These are phyloP conservation scores for Fusarium sp. DNA, from an alignment of 2,329 filamentous ascomycete species.

Conservation along the genomic window DNA sequence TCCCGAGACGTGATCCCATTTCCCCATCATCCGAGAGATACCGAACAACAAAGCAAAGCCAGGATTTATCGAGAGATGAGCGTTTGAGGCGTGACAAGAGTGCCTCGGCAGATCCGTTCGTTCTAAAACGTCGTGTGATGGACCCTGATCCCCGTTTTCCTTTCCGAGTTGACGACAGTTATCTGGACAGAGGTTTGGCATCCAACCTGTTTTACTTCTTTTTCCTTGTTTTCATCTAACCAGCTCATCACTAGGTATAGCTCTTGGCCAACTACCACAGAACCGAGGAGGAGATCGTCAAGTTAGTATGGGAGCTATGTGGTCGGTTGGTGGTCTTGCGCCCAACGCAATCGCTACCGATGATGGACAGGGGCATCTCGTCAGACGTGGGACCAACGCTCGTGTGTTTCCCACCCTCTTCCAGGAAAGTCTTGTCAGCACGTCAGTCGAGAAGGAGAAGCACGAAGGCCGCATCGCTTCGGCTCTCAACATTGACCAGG, in stretches of 20 bases:
- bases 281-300: slow-evolving; percentile 51
- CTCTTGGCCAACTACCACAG: slow-evolving; percentile 39
- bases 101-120: slow-evolving; percentile 55
- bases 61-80: slow-evolving; percentile 56
- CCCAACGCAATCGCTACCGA: slow-evolving; percentile 64
- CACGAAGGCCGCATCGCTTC: slow-evolving; percentile 80
- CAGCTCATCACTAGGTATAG: slow-evolving; percentile 30
- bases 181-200: slow-evolving; percentile 23
- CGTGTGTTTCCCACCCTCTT: slow-evolving; percentile 68
- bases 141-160: slow-evolving; percentile 18
- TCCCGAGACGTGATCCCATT: slow-evolving; percentile 53
- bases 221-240: slow-evolving; percentile 1
- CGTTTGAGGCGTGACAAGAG: slow-evolving; percentile 54
- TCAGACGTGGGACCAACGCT: slow-evolving; percentile 78
- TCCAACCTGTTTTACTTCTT: not conserved
- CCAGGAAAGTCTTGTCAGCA: slow-evolving; percentile 49
- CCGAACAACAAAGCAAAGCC: slow-evolving; percentile 54
- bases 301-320: slow-evolving; percentile 75
- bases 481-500: slow-evolving; percentile 81
- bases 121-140: slow-evolving; percentile 41
- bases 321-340: slow-evolving; percentile 78
- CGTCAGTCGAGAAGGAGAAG: slow-evolving; percentile 70
- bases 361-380: slow-evolving; percentile 69
- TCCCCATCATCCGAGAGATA: slow-evolving; percentile 55
- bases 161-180: slow-evolving; percentile 24